A percentile compares a stretch with the other conserved stretches of the same genome.
Evolutionary conservation across 176 grass and related monocot genomes (phyloP).

Genomic region (Pontederia crassipes): DNA sequence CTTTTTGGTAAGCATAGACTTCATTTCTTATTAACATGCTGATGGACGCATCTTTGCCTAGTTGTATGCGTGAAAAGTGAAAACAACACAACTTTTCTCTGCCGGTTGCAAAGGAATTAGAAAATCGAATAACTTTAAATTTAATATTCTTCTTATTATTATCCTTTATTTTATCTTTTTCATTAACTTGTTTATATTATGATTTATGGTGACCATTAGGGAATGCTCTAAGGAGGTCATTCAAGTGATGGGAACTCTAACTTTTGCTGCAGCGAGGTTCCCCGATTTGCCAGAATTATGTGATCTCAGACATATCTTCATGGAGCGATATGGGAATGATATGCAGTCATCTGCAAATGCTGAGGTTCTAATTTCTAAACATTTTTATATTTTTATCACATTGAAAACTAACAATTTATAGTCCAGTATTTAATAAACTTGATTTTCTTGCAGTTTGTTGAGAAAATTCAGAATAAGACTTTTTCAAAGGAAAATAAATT

Average conservation of each 20-base stretch:
- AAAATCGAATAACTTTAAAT: not conserved
- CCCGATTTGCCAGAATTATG: constrained; percentile 86
- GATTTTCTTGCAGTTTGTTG: constrained; percentile 48
- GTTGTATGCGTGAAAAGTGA: too few relatives aligned
- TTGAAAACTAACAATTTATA: too few relatives aligned
- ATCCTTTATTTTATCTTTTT: not conserved
- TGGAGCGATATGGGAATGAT: constrained; percentile 53
- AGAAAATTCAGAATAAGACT: constrained; percentile 61
- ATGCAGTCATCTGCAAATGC: constrained; percentile 69
- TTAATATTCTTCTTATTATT: not conserved
- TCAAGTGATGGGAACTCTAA: constrained; percentile 79
- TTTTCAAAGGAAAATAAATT: constrained; percentile 87
- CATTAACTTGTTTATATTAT: constrained; percentile 14
- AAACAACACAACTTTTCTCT: too few relatives aligned
- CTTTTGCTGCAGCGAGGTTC: constrained; percentile 93
- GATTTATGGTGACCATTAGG: constrained; percentile 29
- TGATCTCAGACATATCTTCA: constrained; percentile 67
- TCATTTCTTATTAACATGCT: too few relatives aligned
- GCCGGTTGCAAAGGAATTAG: too few relatives aligned
- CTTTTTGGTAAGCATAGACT: too few relatives aligned
- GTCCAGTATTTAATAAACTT: not conserved
- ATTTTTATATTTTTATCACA: not conserved
- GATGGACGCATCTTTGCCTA: too few relatives aligned
- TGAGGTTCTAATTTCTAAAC: constrained; percentile 64
- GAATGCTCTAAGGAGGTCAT: constrained; percentile 79